A percentile compares a stretch with the other conserved stretches of the same genome.
These are phyloP conservation scores for Canavalia gladiata DNA, from an alignment of 306 rosid species.

Conservation along the genomic window DNA sequence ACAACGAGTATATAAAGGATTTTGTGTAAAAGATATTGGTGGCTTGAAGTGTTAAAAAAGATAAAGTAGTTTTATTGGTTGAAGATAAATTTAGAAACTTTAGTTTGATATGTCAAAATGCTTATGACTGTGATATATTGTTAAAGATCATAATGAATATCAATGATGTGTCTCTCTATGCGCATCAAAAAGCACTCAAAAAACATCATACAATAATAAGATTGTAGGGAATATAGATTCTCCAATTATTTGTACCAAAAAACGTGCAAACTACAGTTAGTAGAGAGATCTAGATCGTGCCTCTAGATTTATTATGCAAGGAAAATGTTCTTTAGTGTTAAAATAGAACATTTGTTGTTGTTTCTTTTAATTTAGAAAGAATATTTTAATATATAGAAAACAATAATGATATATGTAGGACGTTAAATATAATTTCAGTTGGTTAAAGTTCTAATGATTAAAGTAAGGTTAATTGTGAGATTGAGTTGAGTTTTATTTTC, in stretches of 20 bases:
- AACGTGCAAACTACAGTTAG: constrained; percentile 26
- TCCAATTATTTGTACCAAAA: constrained; percentile 22
- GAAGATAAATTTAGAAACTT: background rate
- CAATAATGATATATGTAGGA: too few relatives aligned
- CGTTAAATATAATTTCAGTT: too few relatives aligned
- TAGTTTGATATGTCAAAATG: constrained; percentile 4
- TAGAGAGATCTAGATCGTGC: background rate
- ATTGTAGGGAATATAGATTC: constrained; percentile 24
- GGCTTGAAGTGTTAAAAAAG: background rate
- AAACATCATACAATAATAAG: background rate
- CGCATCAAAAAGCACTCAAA: background rate
- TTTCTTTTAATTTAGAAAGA: background rate
- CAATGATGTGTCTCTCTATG: constrained; percentile 7
- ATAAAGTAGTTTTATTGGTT: background rate
- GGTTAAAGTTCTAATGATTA: too few relatives aligned
- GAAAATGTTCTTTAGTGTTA: background rate
- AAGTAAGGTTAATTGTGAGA: too few relatives aligned
- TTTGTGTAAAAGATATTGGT: background rate
- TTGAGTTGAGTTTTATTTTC: too few relatives aligned
- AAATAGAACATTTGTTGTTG: background rate
- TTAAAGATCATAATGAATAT: constrained; percentile 15
- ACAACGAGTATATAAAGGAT: background rate
- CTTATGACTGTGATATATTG: constrained; percentile 27
- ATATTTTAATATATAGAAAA: background rate
- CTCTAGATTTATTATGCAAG: background rate